Conservation (phyloP, 1,284 basidiomycete genomes). For the Schizophyllum commune region DNA sequence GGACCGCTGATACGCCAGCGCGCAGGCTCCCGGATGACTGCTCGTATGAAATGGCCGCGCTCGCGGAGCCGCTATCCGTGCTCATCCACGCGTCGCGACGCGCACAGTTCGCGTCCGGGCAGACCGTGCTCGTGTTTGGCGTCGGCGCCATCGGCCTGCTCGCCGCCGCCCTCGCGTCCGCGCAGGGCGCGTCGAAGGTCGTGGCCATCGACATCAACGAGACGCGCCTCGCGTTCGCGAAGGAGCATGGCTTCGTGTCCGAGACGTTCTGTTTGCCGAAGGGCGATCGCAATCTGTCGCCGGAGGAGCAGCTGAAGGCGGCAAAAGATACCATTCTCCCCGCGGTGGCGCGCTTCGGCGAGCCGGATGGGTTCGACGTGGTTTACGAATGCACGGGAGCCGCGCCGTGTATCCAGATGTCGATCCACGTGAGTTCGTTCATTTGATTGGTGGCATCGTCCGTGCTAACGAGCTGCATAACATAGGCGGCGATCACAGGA, state of each 20-base stretch:
- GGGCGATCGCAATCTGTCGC: constrained; percentile 36
- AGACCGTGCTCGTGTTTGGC: constrained; percentile 79
- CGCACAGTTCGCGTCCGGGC: constrained; percentile 39
- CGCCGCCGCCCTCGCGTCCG: constrained; percentile 72
- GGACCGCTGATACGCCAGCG: constrained; percentile 8
- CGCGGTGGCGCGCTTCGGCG: constrained; percentile 50
- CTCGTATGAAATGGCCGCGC: constrained; percentile 72
- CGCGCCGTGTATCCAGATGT: constrained; percentile 84
- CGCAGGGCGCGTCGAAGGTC: constrained; percentile 62
- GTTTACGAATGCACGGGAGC: constrained; percentile 96
- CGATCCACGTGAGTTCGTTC: constrained; percentile 59
- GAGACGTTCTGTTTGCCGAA: constrained; percentile 62
- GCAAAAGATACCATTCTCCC: constrained; percentile 53
- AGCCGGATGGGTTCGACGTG: constrained; percentile 80
- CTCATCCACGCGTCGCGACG: constrained; percentile 79
- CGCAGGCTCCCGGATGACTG: constrained; percentile 70
- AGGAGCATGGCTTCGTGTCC: constrained; percentile 67
- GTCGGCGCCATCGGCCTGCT: constrained; percentile 90
- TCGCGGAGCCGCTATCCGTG: constrained; percentile 89
- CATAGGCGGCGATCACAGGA: constrained; percentile 71
- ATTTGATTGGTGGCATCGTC: constrained; percentile 8
- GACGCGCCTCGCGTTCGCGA: constrained; percentile 72
- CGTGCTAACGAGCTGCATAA: not conserved
- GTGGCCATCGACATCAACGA: constrained; percentile 84
- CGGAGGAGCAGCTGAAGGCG: constrained; percentile 59